Conservation (phyloP, 768 basidiomycete genomes). For the Jaapia argillacea region DNA sequence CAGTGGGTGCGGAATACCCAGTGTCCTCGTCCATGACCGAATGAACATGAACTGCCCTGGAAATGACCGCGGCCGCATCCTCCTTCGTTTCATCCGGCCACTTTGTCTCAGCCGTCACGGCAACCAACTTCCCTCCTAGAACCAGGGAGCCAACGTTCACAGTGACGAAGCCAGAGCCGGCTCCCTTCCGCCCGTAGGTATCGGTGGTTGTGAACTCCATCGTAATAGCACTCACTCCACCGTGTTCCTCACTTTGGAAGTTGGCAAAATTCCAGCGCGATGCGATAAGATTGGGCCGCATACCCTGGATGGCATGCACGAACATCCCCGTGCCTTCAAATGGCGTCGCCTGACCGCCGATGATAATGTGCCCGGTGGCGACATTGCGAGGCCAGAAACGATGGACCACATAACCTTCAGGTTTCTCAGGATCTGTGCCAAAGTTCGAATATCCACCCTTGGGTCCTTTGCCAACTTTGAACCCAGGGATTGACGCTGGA, state of each 20-base stretch:
- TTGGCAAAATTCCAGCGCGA: slow-evolving; percentile 91
- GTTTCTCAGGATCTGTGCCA: slow-evolving; percentile 53
- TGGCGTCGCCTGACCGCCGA: slow-evolving; percentile 47
- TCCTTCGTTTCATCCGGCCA: slow-evolving; percentile 52
- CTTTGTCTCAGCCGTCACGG: slow-evolving; percentile 72
- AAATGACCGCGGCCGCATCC: slow-evolving; percentile 40
- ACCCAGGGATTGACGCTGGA: slow-evolving; percentile 67
- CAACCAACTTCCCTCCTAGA: slow-evolving; percentile 63
- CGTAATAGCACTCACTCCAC: slow-evolving; percentile 77
- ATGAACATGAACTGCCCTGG: slow-evolving; percentile 56
- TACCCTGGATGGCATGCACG: slow-evolving; percentile 95
- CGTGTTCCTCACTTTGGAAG: slow-evolving; percentile 71
- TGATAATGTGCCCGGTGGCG: slow-evolving; percentile 57
- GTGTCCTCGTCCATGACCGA: slow-evolving; percentile 66
- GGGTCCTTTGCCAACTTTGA: slow-evolving; percentile 83
- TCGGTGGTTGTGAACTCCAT: slow-evolving; percentile 93
- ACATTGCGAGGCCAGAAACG: slow-evolving; percentile 78
- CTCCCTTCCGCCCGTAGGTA: slow-evolving; percentile 66
- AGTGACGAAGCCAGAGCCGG: slow-evolving; percentile 73
- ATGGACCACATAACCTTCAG: slow-evolving; percentile 83
- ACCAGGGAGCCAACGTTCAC: slow-evolving; percentile 85
- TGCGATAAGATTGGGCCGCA: slow-evolving; percentile 92
- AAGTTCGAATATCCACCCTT: slow-evolving; percentile 88
- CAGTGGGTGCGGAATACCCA: slow-evolving; percentile 63
- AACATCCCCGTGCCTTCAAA: slow-evolving; percentile 73